Conservation (phyloP, 225 moss, liverwort and hornwort species). For the Straminergon stramineum region DNA sequence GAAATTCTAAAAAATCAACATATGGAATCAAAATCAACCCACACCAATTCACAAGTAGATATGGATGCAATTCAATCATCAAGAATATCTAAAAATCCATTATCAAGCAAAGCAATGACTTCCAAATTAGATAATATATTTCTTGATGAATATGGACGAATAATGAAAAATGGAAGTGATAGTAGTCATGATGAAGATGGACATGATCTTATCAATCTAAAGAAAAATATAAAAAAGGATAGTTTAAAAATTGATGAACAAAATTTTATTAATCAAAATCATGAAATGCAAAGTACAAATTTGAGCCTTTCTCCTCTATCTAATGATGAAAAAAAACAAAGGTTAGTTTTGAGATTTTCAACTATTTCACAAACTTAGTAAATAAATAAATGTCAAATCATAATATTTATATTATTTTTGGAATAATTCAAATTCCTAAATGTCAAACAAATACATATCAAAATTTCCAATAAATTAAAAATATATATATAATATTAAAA, state of each 20-base stretch:
- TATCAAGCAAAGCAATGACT: neutral
- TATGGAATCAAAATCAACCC: neutral
- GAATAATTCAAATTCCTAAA: neutral
- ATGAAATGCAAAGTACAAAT: neutral
- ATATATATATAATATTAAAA: neutral
- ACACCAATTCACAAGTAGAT: neutral
- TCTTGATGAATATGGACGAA: slow-evolving; percentile 48
- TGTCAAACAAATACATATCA: neutral
- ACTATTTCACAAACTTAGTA: no score
- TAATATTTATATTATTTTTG: no score
- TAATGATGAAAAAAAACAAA: neutral
- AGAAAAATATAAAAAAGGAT: neutral
- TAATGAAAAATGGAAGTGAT: slow-evolving; percentile 2
- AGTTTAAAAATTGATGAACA: neutral
- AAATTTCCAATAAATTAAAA: neutral
- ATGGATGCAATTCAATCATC: neutral
- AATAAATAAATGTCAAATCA: neutral
- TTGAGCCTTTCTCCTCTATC: neutral
- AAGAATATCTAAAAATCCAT: neutral
- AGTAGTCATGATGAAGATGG: slow-evolving; percentile 22
- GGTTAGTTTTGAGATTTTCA: neutral
- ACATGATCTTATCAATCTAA: neutral
- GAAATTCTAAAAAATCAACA: neutral
- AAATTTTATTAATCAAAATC: no score
- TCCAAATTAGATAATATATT: neutral